phyloP scores from a whole-genome alignment of 1,139 yeast species.

The Suhomyces chickasaworum region DNA sequence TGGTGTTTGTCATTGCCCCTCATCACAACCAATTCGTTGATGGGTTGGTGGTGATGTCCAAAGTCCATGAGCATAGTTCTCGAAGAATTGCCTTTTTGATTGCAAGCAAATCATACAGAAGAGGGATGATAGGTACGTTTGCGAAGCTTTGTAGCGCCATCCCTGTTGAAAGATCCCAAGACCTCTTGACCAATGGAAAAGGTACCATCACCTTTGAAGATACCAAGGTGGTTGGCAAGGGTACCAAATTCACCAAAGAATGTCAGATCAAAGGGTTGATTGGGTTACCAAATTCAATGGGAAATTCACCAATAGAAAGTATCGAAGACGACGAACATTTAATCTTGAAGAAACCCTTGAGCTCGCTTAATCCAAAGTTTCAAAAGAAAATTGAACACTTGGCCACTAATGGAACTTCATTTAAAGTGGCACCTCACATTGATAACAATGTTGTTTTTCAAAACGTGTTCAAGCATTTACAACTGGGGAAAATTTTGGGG shows the following conservation, averaged over 20 bases:
- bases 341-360: slow-evolving; percentile 51
- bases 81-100: slow-evolving; percentile 34
- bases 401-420: slow-evolving; percentile 50
- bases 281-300: slow-evolving; percentile 62
- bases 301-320: slow-evolving; percentile 56
- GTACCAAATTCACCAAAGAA: slow-evolving; percentile 50
- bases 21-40: slow-evolving; percentile 51
- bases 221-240: slow-evolving; percentile 48
- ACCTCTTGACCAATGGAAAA: slow-evolving; percentile 47
- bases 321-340: slow-evolving; percentile 57
- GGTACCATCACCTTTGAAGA: slow-evolving; percentile 51
- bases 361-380: slow-evolving; percentile 23
- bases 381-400: slow-evolving; percentile 34
- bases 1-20: slow-evolving; percentile 49
- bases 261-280: slow-evolving; percentile 56
- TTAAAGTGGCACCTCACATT: slow-evolving; percentile 62
- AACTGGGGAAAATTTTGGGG: slow-evolving; percentile 59
- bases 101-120: slow-evolving; percentile 22
- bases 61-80: slow-evolving; percentile 36
- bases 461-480: slow-evolving; percentile 63
- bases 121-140: slow-evolving; percentile 48
- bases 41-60: slow-evolving; percentile 44
- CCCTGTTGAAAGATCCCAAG: slow-evolving; percentile 77
- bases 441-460: slow-evolving; percentile 63
- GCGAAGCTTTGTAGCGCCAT: slow-evolving; percentile 63